A percentile compares a stretch with the other conserved stretches of the same genome.
Evolutionary conservation across 2,329 filamentous ascomycete species (phyloP).

Genomic region (Aureobasidium sp.): DNA sequence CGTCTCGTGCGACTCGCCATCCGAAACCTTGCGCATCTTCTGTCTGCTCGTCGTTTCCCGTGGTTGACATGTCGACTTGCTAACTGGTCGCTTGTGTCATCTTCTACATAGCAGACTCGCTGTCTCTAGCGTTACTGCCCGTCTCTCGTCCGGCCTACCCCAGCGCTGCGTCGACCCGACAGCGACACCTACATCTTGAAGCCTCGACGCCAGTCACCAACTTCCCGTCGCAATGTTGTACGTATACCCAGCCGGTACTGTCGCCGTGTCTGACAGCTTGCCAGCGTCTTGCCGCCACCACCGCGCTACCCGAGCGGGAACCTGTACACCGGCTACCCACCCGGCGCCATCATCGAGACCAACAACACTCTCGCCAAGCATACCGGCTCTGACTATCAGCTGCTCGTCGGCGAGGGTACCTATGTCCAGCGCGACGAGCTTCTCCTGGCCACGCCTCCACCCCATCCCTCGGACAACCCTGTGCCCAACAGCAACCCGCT

Average conservation of each 20-base stretch:
- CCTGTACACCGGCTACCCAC: constrained; percentile 54
- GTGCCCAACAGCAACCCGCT: constrained; percentile 83
- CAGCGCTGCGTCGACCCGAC: neutral
- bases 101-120: no score
- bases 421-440: constrained; percentile 88
- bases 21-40: neutral
- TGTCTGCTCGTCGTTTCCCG: neutral
- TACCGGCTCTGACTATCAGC: constrained; percentile 73
- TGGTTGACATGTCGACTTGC: neutral
- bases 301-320: constrained; percentile 75
- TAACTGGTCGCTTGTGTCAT: neutral
- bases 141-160: neutral
- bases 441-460: constrained; percentile 84
- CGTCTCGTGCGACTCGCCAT: neutral
- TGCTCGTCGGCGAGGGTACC: constrained; percentile 89
- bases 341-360: constrained; percentile 76
- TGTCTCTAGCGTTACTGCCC: neutral
- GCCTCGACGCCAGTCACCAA: neutral
- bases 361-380: constrained; percentile 81
- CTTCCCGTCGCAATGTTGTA: constrained; percentile 4
- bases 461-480: constrained; percentile 88
- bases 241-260: neutral
- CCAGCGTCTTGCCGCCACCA: constrained; percentile 71
- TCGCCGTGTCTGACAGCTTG: neutral
- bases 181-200: neutral